phyloP scores from a whole-genome alignment of 2,329 filamentous ascomycete species.

The Zymoseptoria tritici region DNA sequence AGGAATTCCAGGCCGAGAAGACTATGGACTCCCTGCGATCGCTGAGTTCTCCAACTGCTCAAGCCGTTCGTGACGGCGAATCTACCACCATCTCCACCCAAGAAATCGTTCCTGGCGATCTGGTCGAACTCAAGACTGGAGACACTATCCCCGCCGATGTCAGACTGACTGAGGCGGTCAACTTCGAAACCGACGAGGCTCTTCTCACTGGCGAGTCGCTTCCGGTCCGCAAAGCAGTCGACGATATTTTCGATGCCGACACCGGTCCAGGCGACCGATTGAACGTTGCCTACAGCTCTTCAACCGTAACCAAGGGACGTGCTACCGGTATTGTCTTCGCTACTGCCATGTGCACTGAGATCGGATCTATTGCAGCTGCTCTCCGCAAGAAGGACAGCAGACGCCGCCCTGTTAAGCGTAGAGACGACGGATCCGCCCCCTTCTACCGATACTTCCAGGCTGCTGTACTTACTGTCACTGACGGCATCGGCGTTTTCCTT shows the following conservation, averaged over 20 bases:
- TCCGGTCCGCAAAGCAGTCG: conserved; percentile 57
- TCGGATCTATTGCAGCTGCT: conserved; percentile 65
- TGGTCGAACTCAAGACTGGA: conserved; percentile 40
- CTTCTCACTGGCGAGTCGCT: conserved; percentile 66
- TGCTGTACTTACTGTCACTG: conserved; percentile 44
- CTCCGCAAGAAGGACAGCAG: conserved; percentile 53
- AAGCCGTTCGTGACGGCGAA: conserved; percentile 39
- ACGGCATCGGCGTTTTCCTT: conserved; percentile 55
- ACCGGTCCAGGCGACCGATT: conserved; percentile 59
- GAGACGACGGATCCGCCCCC: conserved; percentile 24
- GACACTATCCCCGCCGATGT: conserved; percentile 44
- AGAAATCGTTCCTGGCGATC: conserved; percentile 41
- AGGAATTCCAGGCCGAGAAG: conserved; percentile 42
- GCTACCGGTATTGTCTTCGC: conserved; percentile 60
- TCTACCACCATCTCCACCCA: conserved; percentile 32
- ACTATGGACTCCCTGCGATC: conserved; percentile 42
- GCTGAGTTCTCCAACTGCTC: conserved; percentile 39
- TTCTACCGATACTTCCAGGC: conserved; percentile 40
- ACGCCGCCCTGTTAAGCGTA: conserved; percentile 33
- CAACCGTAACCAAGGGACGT: conserved; percentile 61
- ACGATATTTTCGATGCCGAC: conserved; percentile 44
- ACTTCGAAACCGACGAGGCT: conserved; percentile 55
- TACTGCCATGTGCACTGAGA: conserved; percentile 64
- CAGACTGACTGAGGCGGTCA: conserved; percentile 34
- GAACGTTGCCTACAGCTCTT: conserved; percentile 64